Base-by-base conservation (phyloP, 1,139 yeast genomes). In the Kazachstania sp. region DNA sequence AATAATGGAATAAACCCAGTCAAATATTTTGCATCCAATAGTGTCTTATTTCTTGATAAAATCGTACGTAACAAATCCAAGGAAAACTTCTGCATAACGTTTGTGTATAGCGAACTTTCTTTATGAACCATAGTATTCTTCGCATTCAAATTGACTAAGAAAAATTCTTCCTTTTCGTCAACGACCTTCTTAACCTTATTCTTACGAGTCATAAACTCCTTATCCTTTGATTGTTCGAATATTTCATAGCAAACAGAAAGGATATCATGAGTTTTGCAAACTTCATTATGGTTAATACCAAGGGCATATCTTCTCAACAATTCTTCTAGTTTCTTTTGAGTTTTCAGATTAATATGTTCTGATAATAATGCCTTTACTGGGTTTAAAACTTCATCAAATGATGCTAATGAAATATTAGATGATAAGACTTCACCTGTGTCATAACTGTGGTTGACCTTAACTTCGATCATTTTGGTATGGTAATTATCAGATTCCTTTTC, bases 401-500 rank as follows among this genome's bases (percentile, higher is more conserved):
- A 67, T 5, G 72, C 64, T 51, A 90, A 69, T n/a, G 77, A 70
- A 39, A 90, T 76, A 58, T 81, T 79, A 7, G 79, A 66, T 0
- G 95, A 77, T 43, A 90, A 61, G 19, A 88, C 70, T 64, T 90
- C 95, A 37, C 83, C 94, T 6, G 95, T 81, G 56, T 92, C 97
- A 62, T 72, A 85, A 71, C 96, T 84, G 67, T 86, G 88, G 60
- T 86, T 86, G 57, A 81, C 83, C 61, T 86, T 88, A 38, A 92
- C 94, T 70, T 92, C 98, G 58, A 85, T 86, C 82, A 88, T 86
- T 52, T 82, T 82, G 44, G 87, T 82, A 45, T 78, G 79, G 60
- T 92, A 92, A 28, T 90, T 96, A 53, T 88, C 97, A 15, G 94
- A 90, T 56, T 92, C 98, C 64, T 94, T 92, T 61, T 92, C 98